Evolutionary conservation across 345 rosid genomes (phyloP), one percentile per base, ranked within the genome.

Genomic region (Psidium guajava): DNA sequence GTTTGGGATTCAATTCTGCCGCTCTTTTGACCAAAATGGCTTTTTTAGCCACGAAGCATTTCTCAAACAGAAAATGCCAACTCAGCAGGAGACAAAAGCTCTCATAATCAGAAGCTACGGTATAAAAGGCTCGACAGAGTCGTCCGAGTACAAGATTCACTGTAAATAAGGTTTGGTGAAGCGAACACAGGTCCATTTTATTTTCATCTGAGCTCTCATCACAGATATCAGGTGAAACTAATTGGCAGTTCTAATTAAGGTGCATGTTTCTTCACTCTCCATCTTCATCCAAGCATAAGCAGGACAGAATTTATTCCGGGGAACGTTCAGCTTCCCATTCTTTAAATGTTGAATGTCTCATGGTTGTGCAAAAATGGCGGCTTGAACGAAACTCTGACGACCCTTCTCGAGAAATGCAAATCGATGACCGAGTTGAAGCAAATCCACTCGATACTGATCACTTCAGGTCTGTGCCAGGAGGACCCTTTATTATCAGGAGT

Each of bases 371-470:
- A 73, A 32, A 88, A 85, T 44, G 47, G 52, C 47, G 64, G 11
- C 56, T 69, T 53, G 11, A 36, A 24, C 54, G 89, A 85, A 81
- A 47, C 53, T 7, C 86, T 90, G 11, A 82, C 80, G 51, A 83
- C 85, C 84, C 86, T 92, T 55, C 88, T 90, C 57, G 93, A 91
- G 47, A 92, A 85, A 86, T 93, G 95, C 89, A 95, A 87, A 83
- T 91, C 97, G 22, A 88, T 90, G 87, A 54, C 86, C 36, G 89
- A 89, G 64, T 86, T 96, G n/a, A 89, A 87, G 84, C 93, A 91
- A 87, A 86, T 89, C 53, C 98, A 95, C 87, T 94, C 93, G 54
- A 85, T 94, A 4, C 52, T 92, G 14, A 82, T 92, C 86, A 88
- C 92, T 77, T 84, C 88, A 16, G 94, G 95, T 81, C 88, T 94